A percentile compares a stretch with the other conserved stretches of the same genome.
phyloP scores from a whole-genome alignment of 495 filamentous ascomycete species.

The Aspergillus haitiensis region DNA sequence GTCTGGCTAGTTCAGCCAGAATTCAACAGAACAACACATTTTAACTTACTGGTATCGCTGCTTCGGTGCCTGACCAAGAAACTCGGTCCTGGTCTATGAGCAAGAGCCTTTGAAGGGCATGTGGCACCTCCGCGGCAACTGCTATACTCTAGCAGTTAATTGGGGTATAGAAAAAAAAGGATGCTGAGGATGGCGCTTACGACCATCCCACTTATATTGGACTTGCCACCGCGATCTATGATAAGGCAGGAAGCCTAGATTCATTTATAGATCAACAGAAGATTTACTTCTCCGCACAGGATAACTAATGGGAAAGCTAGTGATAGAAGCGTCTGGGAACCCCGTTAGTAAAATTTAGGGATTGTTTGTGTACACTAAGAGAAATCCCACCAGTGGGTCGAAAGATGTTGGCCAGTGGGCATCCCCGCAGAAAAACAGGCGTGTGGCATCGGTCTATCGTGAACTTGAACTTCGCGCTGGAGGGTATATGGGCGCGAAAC shows the following conservation, averaged over 20 bases:
- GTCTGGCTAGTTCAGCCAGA: slow-evolving; percentile 18
- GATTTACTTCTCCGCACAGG: slow-evolving; percentile 22
- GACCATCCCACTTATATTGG: not conserved
- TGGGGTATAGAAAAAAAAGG: slow-evolving; percentile 7
- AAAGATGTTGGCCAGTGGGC: not conserved
- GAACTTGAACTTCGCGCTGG: not conserved
- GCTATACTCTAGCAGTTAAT: slow-evolving; percentile 16
- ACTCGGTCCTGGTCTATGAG: slow-evolving; percentile 17
- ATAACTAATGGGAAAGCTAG: slow-evolving; percentile 27
- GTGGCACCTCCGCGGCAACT: slow-evolving; percentile 13
- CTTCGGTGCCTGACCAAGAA: slow-evolving; percentile 1
- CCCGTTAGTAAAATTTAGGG: not conserved
- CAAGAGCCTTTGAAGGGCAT: slow-evolving; percentile 12
- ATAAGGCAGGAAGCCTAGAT: not conserved
- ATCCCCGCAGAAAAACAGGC: not conserved
- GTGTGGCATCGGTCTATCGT: not conserved
- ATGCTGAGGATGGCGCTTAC: not conserved
- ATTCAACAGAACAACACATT: not conserved
- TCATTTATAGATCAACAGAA: slow-evolving; percentile 5
- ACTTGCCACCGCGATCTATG: slow-evolving; percentile 1
- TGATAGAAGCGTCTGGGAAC: not conserved
- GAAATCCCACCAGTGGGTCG: not conserved
- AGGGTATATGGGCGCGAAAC: not conserved
- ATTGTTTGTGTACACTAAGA: not conserved
- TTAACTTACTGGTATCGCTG: slow-evolving; percentile 19